A percentile compares a stretch with the other conserved stretches of the same genome.
Evolutionary conservation across 2,329 filamentous ascomycete species (phyloP).

Genomic region (Conoideocrella luteorostrata): DNA sequence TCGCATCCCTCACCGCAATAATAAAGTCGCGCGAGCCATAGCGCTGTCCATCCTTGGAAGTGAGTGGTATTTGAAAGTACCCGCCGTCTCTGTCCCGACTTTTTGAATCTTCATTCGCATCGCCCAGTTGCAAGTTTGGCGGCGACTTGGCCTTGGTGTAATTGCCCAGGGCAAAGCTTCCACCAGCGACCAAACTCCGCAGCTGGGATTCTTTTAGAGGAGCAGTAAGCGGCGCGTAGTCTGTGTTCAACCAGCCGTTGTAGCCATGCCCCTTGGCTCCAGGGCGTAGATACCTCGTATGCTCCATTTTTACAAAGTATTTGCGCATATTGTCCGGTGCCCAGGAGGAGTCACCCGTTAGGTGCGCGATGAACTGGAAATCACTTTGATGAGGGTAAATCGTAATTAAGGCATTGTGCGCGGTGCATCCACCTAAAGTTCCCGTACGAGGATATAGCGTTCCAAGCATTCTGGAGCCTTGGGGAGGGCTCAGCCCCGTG

Average conservation of each 20-base stretch:
- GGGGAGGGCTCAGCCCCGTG: slow-evolving; percentile 31
- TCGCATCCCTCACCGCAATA: slow-evolving; percentile 20
- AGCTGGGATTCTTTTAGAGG: slow-evolving; percentile 47
- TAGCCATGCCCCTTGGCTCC: slow-evolving; percentile 45
- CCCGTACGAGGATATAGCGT: slow-evolving; percentile 41
- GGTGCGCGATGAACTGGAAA: slow-evolving; percentile 48
- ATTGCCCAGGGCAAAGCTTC: slow-evolving; percentile 26
- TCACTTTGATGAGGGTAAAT: slow-evolving; percentile 54
- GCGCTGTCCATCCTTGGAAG: slow-evolving; percentile 34
- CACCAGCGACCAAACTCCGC: slow-evolving; percentile 22
- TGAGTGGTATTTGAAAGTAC: slow-evolving; percentile 40
- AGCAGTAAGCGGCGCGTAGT: slow-evolving; percentile 42
- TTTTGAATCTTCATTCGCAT: slow-evolving; percentile 42
- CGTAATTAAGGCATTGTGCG: slow-evolving; percentile 55
- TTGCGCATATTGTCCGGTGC: slow-evolving; percentile 51
- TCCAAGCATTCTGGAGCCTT: slow-evolving; percentile 33
- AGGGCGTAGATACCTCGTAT: slow-evolving; percentile 37
- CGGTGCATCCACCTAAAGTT: slow-evolving; percentile 44
- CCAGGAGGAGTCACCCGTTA: slow-evolving; percentile 58
- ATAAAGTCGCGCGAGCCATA: slow-evolving; percentile 45
- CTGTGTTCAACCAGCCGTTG: slow-evolving; percentile 49
- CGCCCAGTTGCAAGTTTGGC: slow-evolving; percentile 34
- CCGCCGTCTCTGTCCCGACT: slow-evolving; percentile 39
- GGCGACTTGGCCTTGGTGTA: slow-evolving; percentile 18
- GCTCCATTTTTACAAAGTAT: slow-evolving; percentile 52